These are phyloP conservation scores for Eimeria praecox DNA, from an alignment of 169 alveolate species.

Conservation along the genomic window DNA sequence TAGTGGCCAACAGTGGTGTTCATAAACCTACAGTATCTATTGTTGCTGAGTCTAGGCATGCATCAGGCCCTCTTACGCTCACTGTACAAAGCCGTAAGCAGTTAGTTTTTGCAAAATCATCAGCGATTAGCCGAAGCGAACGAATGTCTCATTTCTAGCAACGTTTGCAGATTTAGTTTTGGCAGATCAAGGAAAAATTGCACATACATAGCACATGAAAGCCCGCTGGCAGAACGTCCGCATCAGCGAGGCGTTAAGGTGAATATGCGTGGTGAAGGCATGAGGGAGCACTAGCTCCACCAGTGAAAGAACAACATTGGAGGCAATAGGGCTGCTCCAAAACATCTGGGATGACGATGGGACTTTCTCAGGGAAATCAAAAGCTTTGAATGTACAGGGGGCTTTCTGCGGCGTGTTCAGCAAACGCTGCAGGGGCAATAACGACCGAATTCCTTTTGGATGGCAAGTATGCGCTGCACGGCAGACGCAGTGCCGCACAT, in stretches of 20 bases:
- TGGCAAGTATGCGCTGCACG: background rate
- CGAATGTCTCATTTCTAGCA: background rate
- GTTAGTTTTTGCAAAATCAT: background rate
- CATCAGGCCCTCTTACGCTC: background rate
- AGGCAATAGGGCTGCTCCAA: background rate
- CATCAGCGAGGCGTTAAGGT: background rate
- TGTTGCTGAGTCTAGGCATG: background rate
- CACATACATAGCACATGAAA: background rate
- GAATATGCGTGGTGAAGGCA: background rate
- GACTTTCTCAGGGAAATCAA: background rate
- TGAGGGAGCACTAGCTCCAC: background rate
- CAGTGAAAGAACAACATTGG: background rate
- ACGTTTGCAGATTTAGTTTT: background rate
- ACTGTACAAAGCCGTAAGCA: background rate
- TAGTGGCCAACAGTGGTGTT: background rate
- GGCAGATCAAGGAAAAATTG: background rate
- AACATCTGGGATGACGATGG: background rate
- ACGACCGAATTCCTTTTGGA: background rate
- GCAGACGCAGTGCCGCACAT: background rate
- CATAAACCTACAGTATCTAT: background rate
- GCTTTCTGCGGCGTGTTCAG: background rate
- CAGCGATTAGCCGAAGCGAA: background rate
- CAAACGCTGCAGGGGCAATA: background rate
- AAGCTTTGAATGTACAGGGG: background rate
- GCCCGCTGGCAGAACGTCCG: background rate